Evolutionary conservation across 352 stramenopile genomes (phyloP).

Genomic region (Vaucheria bursata): DNA sequence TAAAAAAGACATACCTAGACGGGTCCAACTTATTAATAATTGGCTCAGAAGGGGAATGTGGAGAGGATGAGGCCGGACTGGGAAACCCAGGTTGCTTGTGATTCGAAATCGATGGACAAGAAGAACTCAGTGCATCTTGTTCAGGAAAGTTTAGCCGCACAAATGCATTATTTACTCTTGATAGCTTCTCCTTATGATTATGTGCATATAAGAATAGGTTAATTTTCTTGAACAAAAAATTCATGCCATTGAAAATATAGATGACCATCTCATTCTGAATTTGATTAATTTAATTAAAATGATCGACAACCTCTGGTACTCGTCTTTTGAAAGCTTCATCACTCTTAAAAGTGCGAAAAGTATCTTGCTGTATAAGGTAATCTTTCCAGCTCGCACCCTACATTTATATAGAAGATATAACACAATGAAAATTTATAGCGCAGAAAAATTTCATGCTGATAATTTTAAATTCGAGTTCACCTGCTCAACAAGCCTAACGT

Average conservation of each 20-base stretch:
- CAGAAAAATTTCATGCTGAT: too few relatives aligned
- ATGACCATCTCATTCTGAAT: too few relatives aligned
- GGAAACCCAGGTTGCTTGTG: neutral
- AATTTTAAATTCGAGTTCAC: too few relatives aligned
- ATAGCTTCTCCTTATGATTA: slow-evolving; percentile 64
- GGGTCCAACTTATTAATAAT: too few relatives aligned
- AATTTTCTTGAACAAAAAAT: neutral
- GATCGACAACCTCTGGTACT: slow-evolving; percentile 55
- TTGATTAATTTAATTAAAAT: too few relatives aligned
- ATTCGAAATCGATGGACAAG: too few relatives aligned
- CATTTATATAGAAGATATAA: too few relatives aligned
- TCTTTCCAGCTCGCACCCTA: slow-evolving; percentile 68
- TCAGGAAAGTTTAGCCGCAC: slow-evolving; percentile 52
- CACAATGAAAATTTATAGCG: too few relatives aligned
- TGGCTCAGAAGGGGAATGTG: slow-evolving; percentile 3
- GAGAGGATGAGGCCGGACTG: neutral
- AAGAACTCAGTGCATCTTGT: neutral
- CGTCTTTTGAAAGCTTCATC: slow-evolving; percentile 71
- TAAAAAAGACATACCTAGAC: too few relatives aligned
- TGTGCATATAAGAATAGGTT: neutral
- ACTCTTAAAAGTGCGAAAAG: slow-evolving; percentile 75
- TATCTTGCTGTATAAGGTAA: slow-evolving; percentile 77
- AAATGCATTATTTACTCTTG: slow-evolving; percentile 76
- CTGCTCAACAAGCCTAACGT: slow-evolving; percentile 58
- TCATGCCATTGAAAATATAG: too few relatives aligned